These are phyloP conservation scores for Lasiosphaeria ovina DNA, from an alignment of 495 filamentous ascomycete genomes.

Conservation along the genomic window DNA sequence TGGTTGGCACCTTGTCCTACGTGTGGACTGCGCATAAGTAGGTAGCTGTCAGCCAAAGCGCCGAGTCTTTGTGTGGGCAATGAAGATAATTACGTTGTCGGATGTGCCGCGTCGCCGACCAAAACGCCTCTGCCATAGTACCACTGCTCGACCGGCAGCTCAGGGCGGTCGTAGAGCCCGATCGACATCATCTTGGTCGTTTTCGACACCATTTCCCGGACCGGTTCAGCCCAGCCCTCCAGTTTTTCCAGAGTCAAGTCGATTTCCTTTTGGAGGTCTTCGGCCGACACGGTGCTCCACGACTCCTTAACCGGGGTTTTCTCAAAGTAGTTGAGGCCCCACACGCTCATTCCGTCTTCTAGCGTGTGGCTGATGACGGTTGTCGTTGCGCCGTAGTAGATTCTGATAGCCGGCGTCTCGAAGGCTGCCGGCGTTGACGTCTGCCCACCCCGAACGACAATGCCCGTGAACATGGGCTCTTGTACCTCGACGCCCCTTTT, in stretches of 20 bases:
- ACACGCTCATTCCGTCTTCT: not conserved
- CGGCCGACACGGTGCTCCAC: not conserved
- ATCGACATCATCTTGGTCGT: not conserved
- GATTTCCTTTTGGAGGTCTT: not conserved
- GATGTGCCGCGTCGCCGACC: constrained; percentile 1
- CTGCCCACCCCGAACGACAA: not conserved
- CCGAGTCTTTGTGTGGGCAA: too few species aligned
- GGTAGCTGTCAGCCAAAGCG: not conserved
- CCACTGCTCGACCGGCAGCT: constrained; percentile 1
- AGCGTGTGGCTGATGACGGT: not conserved
- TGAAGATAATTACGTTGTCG: not conserved
- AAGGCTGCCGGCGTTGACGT: not conserved
- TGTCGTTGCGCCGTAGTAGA: not conserved
- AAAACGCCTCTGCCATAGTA: not conserved
- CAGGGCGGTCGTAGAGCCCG: not conserved
- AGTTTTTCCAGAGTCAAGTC: not conserved
- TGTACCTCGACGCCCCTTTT: not conserved
- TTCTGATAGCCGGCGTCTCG: not conserved
- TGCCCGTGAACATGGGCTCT: not conserved
- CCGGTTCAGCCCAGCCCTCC: not conserved
- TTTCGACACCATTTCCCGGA: not conserved
- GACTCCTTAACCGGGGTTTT: not conserved
- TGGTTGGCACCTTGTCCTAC: constrained; percentile 1
- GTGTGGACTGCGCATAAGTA: not conserved
- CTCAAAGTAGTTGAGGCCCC: not conserved